phyloP scores from a whole-genome alignment of 2,329 filamentous ascomycete genomes.

The Exophiala phaeomuriformis region DNA sequence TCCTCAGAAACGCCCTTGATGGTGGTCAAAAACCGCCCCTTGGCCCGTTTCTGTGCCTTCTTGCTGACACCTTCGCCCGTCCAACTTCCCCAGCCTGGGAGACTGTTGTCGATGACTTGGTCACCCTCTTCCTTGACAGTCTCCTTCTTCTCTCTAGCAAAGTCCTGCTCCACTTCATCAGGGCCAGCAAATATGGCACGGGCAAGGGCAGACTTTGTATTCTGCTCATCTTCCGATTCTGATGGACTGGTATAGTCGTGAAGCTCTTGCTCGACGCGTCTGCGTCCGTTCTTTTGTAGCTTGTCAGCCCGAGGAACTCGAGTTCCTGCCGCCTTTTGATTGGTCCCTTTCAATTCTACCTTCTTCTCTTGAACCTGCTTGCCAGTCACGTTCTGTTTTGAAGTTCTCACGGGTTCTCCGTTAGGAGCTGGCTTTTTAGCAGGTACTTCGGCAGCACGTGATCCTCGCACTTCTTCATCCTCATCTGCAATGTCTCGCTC shows the following conservation, averaged over 20 bases:
- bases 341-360: not conserved
- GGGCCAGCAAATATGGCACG: slow-evolving; percentile 74
- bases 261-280: slow-evolving; percentile 17
- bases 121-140: slow-evolving; percentile 70
- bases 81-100: slow-evolving; percentile 94
- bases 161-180: slow-evolving; percentile 60
- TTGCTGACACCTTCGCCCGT: slow-evolving; percentile 73
- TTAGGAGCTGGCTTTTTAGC: not conserved
- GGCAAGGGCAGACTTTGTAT: slow-evolving; percentile 54
- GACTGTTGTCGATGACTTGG: slow-evolving; percentile 70
- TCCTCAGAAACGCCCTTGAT: slow-evolving; percentile 65
- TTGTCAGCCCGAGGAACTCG: not conserved
- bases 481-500: slow-evolving; percentile 30
- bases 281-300: slow-evolving; percentile 18
- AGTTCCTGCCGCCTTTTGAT: not conserved
- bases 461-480: slow-evolving; percentile 24
- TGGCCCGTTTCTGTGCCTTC: slow-evolving; percentile 51
- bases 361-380: not conserved
- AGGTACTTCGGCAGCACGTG: not conserved
- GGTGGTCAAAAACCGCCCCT: slow-evolving; percentile 43
- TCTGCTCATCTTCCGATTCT: slow-evolving; percentile 39
- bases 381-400: slow-evolving; percentile 25
- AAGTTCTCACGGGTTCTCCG: not conserved
- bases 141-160: slow-evolving; percentile 70
- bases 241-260: slow-evolving; percentile 22